Conservation (phyloP, 1,284 basidiomycete species). For the Taiwanofungus camphoratus region DNA sequence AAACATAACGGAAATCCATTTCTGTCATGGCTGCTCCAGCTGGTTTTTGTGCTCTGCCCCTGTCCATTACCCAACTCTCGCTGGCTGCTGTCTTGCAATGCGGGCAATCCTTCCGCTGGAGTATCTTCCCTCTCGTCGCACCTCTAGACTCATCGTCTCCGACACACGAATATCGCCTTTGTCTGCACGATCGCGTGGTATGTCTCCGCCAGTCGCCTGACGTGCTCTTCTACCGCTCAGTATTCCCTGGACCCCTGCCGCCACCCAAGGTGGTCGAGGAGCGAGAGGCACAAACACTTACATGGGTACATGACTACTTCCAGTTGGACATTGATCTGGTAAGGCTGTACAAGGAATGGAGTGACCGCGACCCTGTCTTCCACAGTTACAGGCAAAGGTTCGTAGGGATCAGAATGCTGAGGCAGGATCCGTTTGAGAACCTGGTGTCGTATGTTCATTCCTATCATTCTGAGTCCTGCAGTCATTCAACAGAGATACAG, state of each 20-base stretch:
- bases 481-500: constrained; percentile 35
- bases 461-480: neutral
- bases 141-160: constrained; percentile 16
- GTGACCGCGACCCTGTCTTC: constrained; percentile 71
- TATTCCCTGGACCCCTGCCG: constrained; percentile 45
- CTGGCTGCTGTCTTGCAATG: constrained; percentile 70
- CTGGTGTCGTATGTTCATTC: constrained; percentile 70
- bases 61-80: constrained; percentile 61
- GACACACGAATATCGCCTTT: constrained; percentile 65
- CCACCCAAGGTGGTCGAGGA: constrained; percentile 30
- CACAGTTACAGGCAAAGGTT: constrained; percentile 56
- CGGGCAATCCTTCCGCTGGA: constrained; percentile 81
- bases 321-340: constrained; percentile 76
- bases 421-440: constrained; percentile 97
- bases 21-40: constrained; percentile 8
- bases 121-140: constrained; percentile 37
- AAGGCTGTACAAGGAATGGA: constrained; percentile 80
- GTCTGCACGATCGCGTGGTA: constrained; percentile 74
- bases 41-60: constrained; percentile 51
- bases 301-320: constrained; percentile 87
- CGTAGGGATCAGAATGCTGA: constrained; percentile 67
- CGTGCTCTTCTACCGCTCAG: constrained; percentile 67
- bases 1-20: too few relatives aligned
- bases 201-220: constrained; percentile 72
- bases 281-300: constrained; percentile 56